phyloP scores from a whole-genome alignment of 768 basidiomycete species.

The Grammothele lineata region DNA sequence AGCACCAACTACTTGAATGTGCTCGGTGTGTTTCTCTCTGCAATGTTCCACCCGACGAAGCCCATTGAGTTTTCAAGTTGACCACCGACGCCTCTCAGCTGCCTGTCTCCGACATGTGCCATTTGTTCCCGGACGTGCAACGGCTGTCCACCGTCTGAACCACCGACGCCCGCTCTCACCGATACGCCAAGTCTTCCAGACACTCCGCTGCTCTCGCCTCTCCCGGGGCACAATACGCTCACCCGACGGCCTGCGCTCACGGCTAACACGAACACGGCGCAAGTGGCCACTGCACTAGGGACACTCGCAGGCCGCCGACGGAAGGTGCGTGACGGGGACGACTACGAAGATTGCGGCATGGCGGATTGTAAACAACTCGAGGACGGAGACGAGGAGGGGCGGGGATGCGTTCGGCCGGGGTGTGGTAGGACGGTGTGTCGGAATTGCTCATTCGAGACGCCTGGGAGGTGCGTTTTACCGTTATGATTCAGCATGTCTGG shows the following conservation, averaged over 20 bases:
- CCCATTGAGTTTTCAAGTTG: too few species aligned
- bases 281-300: background rate
- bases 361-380: too few species aligned
- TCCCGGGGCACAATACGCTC: background rate
- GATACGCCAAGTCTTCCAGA: conserved; percentile 28
- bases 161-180: conserved; percentile 35
- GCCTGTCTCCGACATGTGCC: conserved; percentile 29
- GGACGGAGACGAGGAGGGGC: conserved; percentile 1
- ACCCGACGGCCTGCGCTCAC: conserved; percentile 27
- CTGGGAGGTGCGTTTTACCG: conserved; percentile 27
- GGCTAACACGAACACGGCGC: conserved; percentile 3
- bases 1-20: conserved; percentile 10
- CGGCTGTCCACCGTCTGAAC: conserved; percentile 29
- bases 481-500: background rate
- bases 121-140: conserved; percentile 37
- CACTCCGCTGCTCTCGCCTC: conserved; percentile 6
- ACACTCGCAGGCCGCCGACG: conserved; percentile 23
- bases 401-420: conserved; percentile 22
- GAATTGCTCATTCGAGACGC: conserved; percentile 33
- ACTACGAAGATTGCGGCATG: too few species aligned
- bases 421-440: conserved; percentile 34
- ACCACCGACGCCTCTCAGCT: conserved; percentile 19
- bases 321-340: conserved; percentile 17
- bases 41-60: too few species aligned
- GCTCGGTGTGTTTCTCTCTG: too few species aligned